Conservation (phyloP, 768 basidiomycete genomes). For the Sutorius australiensis region DNA sequence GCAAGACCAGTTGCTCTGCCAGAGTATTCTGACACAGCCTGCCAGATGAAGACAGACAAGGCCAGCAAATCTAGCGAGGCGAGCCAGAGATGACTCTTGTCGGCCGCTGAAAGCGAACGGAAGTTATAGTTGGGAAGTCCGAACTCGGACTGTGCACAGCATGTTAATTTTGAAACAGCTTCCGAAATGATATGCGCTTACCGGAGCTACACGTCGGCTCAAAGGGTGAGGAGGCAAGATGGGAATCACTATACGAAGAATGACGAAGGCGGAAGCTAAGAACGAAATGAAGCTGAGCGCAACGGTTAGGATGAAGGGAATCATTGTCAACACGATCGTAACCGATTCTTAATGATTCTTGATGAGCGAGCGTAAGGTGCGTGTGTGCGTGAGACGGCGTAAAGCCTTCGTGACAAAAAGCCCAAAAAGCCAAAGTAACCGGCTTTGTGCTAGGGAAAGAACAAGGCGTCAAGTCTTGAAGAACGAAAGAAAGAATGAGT, state of each 20-base stretch:
- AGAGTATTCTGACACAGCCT: conserved; percentile 50
- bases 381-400: conserved; percentile 33
- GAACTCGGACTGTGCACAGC: conserved; percentile 59
- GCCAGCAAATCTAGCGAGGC: conserved; percentile 63
- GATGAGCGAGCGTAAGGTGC: conserved; percentile 24
- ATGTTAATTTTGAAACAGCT: conserved; percentile 3
- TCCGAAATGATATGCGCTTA: conserved; percentile 32
- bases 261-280: conserved; percentile 66
- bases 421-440: conserved; percentile 31
- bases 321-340: conserved; percentile 42
- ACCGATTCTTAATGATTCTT: conserved; percentile 9
- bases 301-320: conserved; percentile 64
- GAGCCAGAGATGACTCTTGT: conserved; percentile 73
- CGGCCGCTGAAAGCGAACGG: conserved; percentile 59
- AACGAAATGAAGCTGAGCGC: conserved; percentile 69
- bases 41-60: conserved; percentile 63
- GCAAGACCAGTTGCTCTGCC: conserved; percentile 43
- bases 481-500: conserved; percentile 6
- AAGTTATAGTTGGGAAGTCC: conserved; percentile 59
- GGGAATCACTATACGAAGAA: conserved; percentile 72
- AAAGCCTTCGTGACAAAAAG: conserved; percentile 39
- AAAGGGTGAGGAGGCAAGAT: conserved; percentile 70
- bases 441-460: conserved; percentile 21
- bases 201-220: conserved; percentile 71
- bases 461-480: conserved; percentile 20